These are phyloP conservation scores for Aspergillus pseudotamarii DNA, from an alignment of 2,329 filamentous ascomycete genomes.

Conservation along the genomic window DNA sequence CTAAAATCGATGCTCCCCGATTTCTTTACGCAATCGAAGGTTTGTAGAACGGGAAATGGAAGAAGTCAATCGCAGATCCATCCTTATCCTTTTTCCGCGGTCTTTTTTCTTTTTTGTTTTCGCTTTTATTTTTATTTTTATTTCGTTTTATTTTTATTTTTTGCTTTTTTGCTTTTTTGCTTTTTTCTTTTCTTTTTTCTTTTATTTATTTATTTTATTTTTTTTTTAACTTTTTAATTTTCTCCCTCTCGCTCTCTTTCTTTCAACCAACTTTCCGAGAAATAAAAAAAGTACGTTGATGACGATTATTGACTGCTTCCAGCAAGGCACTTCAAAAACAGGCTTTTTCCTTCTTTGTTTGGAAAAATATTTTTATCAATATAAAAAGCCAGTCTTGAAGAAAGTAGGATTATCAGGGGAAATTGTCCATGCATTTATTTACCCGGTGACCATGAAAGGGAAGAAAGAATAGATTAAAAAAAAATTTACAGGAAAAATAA, in stretches of 20 bases:
- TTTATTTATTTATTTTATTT: no score
- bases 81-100: slow-evolving; percentile 2
- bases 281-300: not conserved
- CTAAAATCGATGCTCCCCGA: slow-evolving; percentile 9
- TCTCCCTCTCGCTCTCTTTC: not conserved
- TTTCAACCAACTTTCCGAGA: not conserved
- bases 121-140: no score
- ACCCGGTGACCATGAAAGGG: not conserved
- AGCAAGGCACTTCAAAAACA: slow-evolving; percentile 3
- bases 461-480: not conserved
- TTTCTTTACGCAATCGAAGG: slow-evolving; percentile 27
- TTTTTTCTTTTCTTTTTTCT: not conserved
- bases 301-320: slow-evolving; percentile 5
- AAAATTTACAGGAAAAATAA: not conserved
- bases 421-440: not conserved
- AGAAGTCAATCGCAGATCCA: slow-evolving; percentile 28
- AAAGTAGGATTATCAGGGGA: not conserved
- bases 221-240: no score
- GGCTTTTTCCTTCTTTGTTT: not conserved
- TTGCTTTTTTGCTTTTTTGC: not conserved
- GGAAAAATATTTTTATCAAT: not conserved
- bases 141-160: no score
- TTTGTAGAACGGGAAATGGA: slow-evolving; percentile 27
- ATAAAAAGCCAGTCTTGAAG: not conserved
- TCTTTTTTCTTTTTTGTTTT: not conserved